Conservation (phyloP, 495 filamentous ascomycete species). For the Hyaloscypha variabilis region DNA sequence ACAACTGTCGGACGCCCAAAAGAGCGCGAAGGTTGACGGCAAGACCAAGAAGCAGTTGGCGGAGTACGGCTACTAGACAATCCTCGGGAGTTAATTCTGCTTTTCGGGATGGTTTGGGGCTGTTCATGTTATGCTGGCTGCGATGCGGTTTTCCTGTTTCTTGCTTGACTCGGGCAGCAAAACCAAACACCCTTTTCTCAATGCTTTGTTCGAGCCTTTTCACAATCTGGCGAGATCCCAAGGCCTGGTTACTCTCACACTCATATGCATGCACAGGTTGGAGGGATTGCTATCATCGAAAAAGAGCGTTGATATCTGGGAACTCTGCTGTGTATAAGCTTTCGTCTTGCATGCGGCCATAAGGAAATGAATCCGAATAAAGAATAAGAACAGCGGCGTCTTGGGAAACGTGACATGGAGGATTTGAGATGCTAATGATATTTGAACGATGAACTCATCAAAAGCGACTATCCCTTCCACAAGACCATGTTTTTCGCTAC, state of each 20-base stretch:
- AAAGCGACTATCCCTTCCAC: neutral
- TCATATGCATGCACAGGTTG: conserved; percentile 23
- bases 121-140: conserved; percentile 25
- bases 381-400: conserved; percentile 18
- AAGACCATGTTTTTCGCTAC: no score
- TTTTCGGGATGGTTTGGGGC: conserved; percentile 26
- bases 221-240: conserved; percentile 26
- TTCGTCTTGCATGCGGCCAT: conserved; percentile 29
- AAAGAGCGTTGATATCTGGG: conserved; percentile 23
- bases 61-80: conserved; percentile 56
- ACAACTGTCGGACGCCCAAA: conserved; percentile 88
- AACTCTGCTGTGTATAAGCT: conserved; percentile 33
- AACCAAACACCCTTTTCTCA: conserved; percentile 24
- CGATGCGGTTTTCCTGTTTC: conserved; percentile 5
- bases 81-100: conserved; percentile 27
- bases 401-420: neutral
- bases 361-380: conserved; percentile 28
- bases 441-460: neutral
- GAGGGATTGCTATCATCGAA: conserved; percentile 27
- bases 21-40: conserved; percentile 83
- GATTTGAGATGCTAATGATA: neutral
- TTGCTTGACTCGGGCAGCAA: neutral
- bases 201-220: conserved; percentile 30
- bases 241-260: conserved; percentile 26
- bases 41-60: conserved; percentile 58